A percentile compares a stretch with the other conserved stretches of the same genome.
Evolutionary conservation across 2,329 filamentous ascomycete species (phyloP).

Genomic region (Aureobasidium sp.): DNA sequence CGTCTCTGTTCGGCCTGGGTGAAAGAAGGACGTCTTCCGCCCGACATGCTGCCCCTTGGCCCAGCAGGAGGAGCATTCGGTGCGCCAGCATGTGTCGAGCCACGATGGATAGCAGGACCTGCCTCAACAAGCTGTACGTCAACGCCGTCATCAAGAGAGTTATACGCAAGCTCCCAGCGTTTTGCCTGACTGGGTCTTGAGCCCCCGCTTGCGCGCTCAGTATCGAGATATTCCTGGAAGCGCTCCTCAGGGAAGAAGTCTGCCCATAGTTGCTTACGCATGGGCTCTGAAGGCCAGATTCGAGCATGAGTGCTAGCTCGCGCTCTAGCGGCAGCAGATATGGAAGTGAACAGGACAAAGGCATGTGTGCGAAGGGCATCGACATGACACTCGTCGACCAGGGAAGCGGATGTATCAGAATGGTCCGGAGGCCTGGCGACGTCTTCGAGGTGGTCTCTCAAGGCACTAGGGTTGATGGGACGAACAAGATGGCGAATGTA

Average conservation of each 20-base stretch:
- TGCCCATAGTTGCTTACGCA: constrained; percentile 73
- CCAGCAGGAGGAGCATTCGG: constrained; percentile 23
- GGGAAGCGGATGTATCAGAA: constrained; percentile 37
- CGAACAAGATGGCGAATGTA: constrained; percentile 91
- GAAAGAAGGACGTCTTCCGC: constrained; percentile 10
- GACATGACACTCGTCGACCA: constrained; percentile 63
- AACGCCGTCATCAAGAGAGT: constrained; percentile 25
- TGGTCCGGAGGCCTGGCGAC: constrained; percentile 55
- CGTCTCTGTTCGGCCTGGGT: background rate
- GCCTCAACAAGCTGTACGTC: constrained; percentile 28
- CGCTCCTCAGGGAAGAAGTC: constrained; percentile 79
- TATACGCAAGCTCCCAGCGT: constrained; percentile 55
- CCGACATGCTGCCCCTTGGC: constrained; percentile 19
- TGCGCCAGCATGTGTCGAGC: background rate
- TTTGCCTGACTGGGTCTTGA: constrained; percentile 27
- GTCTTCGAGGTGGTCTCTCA: constrained; percentile 59
- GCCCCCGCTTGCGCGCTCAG: constrained; percentile 42
- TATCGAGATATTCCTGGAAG: constrained; percentile 63
- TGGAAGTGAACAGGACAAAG: constrained; percentile 62
- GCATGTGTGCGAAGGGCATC: constrained; percentile 84
- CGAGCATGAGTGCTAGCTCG: constrained; percentile 66
- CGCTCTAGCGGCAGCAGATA: constrained; percentile 65
- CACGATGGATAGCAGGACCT: constrained; percentile 15
- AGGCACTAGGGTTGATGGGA: constrained; percentile 59
- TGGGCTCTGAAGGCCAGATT: constrained; percentile 80